Conservation (phyloP, 192 early-diverging fungal genomes). For the Linnemannia hyalina region DNA sequence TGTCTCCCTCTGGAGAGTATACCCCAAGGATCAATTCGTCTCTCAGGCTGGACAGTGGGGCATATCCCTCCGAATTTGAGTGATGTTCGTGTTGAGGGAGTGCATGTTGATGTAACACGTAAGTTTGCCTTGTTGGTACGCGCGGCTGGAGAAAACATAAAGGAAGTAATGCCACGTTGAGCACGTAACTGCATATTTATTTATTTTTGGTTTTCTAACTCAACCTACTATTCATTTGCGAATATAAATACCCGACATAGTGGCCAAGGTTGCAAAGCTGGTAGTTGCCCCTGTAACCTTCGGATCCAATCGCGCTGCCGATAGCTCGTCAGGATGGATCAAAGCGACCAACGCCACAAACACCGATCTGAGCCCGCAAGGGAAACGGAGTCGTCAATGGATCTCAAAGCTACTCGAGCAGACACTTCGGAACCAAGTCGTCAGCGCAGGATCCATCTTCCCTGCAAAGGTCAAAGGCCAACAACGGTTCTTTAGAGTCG, state of each 20-base stretch:
- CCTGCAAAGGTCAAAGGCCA: constrained; percentile 22
- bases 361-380: background rate
- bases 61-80: background rate
- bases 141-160: no score
- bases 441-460: constrained; percentile 12
- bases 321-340: background rate
- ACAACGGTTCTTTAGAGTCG: constrained; percentile 16
- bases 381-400: background rate
- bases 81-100: background rate
- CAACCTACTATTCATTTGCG: no score
- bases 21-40: background rate
- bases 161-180: no score
- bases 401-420: constrained; percentile 2
- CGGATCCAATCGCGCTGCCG: background rate
- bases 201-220: no score
- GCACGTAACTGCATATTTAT: no score
- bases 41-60: background rate
- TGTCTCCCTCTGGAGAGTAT: constrained; percentile 11
- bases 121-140: background rate
- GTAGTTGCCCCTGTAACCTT: background rate
- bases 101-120: background rate
- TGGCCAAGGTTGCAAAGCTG: background rate
- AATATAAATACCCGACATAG: background rate
- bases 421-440: constrained; percentile 12
- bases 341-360: background rate